Percentiles rank a stretch among this genome's conserved stretches.
These are phyloP conservation scores for Allomyces macrogynus DNA, from an alignment of 192 early-diverging fungal genomes.

Conservation along the genomic window DNA sequence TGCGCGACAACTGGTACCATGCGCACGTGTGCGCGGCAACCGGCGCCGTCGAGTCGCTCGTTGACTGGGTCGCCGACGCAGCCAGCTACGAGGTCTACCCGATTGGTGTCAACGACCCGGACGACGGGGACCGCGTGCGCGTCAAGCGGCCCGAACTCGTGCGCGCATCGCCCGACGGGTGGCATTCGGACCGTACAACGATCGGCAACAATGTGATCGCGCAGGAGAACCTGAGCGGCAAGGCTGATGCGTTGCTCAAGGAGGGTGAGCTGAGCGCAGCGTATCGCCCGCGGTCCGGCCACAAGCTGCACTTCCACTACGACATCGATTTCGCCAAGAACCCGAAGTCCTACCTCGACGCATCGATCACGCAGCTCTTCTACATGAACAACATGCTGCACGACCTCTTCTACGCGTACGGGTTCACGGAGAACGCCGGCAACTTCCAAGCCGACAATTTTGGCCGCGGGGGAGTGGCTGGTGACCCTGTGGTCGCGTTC, in stretches of 20 bases:
- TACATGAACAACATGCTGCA: conserved; percentile 51
- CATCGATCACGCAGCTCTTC: conserved; percentile 29
- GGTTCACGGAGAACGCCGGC: conserved; percentile 73
- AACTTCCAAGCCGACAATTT: conserved; percentile 89
- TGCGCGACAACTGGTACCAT: conserved; percentile 63
- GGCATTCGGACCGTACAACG: conserved; percentile 28
- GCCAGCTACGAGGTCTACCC: conserved; percentile 65
- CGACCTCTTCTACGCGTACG: conserved; percentile 73
- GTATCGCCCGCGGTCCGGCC: no score
- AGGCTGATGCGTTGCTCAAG: conserved; percentile 31
- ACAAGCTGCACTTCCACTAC: conserved; percentile 8
- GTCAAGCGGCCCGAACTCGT: conserved; percentile 23
- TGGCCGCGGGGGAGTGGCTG: conserved; percentile 48
- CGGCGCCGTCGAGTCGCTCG: conserved; percentile 43
- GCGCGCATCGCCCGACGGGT: conserved; percentile 41
- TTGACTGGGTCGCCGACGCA: conserved; percentile 62
- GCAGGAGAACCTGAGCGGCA: conserved; percentile 59
- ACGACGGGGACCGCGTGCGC: conserved; percentile 27
- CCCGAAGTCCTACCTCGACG: conserved; percentile 21
- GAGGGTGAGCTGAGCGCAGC: conserved; percentile 22
- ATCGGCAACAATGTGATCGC: conserved; percentile 85
- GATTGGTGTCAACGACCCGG: conserved; percentile 60
- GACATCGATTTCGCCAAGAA: conserved; percentile 16
- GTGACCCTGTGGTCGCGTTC: conserved; percentile 76
- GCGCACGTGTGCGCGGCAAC: conserved; percentile 37